These are phyloP conservation scores for Ustilago hordei DNA, from an alignment of 1,284 basidiomycete genomes.

Conservation along the genomic window DNA sequence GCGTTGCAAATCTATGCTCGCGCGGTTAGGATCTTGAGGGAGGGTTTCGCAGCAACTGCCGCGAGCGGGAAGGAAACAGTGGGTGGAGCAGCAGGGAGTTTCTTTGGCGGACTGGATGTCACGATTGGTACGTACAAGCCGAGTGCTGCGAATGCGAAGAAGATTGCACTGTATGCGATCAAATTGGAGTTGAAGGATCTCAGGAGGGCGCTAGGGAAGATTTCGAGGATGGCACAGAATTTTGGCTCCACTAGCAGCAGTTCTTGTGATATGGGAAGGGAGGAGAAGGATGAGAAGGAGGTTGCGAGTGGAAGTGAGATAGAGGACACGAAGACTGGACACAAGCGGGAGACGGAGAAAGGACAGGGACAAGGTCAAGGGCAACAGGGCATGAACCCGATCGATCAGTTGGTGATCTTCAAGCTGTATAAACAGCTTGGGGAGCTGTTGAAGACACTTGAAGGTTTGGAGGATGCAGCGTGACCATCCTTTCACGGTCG, in stretches of 20 bases:
- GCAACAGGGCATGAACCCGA: slow-evolving; percentile 51
- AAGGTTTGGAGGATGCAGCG: slow-evolving; percentile 56
- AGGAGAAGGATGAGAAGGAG: not conserved
- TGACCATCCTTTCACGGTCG: not conserved
- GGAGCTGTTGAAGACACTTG: slow-evolving; percentile 62
- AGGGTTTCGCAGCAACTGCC: slow-evolving; percentile 51
- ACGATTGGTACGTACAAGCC: slow-evolving; percentile 65
- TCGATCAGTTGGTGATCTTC: slow-evolving; percentile 65
- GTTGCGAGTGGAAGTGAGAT: not conserved
- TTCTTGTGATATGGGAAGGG: not conserved
- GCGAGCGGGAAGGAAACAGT: not conserved
- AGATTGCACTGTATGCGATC: slow-evolving; percentile 68
- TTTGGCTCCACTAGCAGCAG: slow-evolving; percentile 9
- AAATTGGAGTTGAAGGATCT: slow-evolving; percentile 66
- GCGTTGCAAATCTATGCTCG: slow-evolving; percentile 68
- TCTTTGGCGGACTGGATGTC: slow-evolving; percentile 56
- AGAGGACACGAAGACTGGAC: not conserved
- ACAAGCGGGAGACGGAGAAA: slow-evolving; percentile 3
- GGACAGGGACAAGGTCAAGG: slow-evolving; percentile 5
- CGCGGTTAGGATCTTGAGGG: slow-evolving; percentile 62
- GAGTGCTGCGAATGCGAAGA: slow-evolving; percentile 55
- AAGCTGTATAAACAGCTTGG: slow-evolving; percentile 63
- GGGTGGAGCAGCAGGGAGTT: slow-evolving; percentile 8
- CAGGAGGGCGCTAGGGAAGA: slow-evolving; percentile 60
- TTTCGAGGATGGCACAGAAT: slow-evolving; percentile 50